Conservation (phyloP, 345 rosid genomes). For the Hibiscus tridactylites region DNA sequence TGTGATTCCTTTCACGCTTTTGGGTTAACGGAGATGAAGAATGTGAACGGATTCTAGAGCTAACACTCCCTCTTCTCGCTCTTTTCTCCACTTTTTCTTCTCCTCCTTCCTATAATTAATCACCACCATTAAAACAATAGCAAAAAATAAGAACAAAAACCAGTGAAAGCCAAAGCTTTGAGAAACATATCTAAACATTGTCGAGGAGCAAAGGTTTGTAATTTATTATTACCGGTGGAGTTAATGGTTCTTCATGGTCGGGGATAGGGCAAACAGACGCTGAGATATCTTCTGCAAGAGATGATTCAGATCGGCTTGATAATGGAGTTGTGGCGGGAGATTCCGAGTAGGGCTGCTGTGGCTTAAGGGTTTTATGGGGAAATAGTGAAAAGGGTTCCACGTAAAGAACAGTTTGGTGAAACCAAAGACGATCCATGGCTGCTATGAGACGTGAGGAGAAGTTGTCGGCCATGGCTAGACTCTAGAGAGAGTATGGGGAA, state of each 20-base stretch:
- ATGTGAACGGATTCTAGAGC: conserved; percentile 23
- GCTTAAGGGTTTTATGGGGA: conserved; percentile 13
- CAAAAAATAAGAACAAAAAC: background rate
- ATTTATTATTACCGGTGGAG: background rate
- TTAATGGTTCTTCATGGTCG: conserved; percentile 4
- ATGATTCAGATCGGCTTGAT: conserved; percentile 10
- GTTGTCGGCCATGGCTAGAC: conserved; percentile 26
- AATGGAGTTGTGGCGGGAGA: background rate
- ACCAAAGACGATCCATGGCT: conserved; percentile 62
- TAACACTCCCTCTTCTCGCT: conserved; percentile 24
- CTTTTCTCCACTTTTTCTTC: conserved; percentile 16
- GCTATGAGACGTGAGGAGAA: conserved; percentile 25
- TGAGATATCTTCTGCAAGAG: conserved; percentile 12
- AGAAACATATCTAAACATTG: background rate
- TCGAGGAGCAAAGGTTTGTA: background rate
- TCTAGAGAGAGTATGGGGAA: background rate
- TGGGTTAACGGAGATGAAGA: conserved; percentile 30
- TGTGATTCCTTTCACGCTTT: conserved; percentile 9
- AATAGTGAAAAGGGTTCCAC: conserved; percentile 18
- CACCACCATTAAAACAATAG: background rate
- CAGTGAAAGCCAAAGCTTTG: background rate
- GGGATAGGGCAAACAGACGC: background rate
- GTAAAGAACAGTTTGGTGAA: conserved; percentile 35
- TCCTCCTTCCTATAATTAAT: conserved; percentile 10
- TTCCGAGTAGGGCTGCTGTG: conserved; percentile 5